Percentiles rank a stretch among this genome's conserved stretches.
phyloP scores from a whole-genome alignment of 2,329 filamentous ascomycete genomes.

The Ophiostoma pallidulum region DNA sequence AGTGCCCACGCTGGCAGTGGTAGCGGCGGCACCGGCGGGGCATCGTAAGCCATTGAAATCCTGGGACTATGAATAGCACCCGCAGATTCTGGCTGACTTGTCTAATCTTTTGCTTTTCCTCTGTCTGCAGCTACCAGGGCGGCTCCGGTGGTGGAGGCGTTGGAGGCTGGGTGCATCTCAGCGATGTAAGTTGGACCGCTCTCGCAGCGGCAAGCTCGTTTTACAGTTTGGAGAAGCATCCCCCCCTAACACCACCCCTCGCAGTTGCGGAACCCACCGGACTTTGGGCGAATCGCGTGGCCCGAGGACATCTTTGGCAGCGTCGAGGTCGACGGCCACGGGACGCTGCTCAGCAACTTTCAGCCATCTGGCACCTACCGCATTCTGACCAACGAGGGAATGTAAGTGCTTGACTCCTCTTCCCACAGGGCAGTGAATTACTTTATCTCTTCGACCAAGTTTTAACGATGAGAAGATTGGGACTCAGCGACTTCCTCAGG shows the following conservation, averaged over 20 bases:
- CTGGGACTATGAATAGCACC: too few species aligned
- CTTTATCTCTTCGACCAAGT: slow-evolving; percentile 21
- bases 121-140: slow-evolving; percentile 40
- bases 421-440: too few species aligned
- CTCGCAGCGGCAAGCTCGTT: too few species aligned
- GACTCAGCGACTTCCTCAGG: slow-evolving; percentile 44
- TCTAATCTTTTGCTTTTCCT: too few species aligned
- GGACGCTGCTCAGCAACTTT: slow-evolving; percentile 23
- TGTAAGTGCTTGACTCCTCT: too few species aligned
- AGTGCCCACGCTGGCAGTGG: slow-evolving; percentile 42
- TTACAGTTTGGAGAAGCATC: not conserved
- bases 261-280: slow-evolving; percentile 47
- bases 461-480: slow-evolving; percentile 32
- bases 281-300: slow-evolving; percentile 59
- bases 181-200: slow-evolving; percentile 35
- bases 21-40: slow-evolving; percentile 35
- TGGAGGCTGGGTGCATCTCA: slow-evolving; percentile 56
- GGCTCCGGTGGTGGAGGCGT: slow-evolving; percentile 50
- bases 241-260: too few species aligned
- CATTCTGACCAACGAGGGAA: slow-evolving; percentile 55
- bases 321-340: slow-evolving; percentile 50
- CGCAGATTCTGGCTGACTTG: too few species aligned
- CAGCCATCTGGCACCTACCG: slow-evolving; percentile 36
- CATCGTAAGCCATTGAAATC: too few species aligned
- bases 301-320: slow-evolving; percentile 63